A percentile compares a stretch with the other conserved stretches of the same genome.
Evolutionary conservation across 1,139 yeast genomes (phyloP).

Genomic region (Debaryomycetaceae sp.): DNA sequence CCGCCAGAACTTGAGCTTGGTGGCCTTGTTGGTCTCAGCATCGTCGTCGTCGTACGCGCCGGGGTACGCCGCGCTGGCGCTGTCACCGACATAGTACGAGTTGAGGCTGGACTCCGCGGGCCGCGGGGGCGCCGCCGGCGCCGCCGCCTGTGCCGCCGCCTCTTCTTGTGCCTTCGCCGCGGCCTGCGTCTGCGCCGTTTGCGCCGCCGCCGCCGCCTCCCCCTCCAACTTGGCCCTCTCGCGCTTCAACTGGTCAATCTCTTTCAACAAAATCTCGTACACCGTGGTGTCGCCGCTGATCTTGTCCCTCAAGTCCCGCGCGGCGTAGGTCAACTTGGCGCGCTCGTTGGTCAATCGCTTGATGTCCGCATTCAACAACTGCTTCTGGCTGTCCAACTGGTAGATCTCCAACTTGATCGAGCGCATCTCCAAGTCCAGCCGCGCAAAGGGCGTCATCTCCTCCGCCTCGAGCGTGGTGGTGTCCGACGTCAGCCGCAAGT

Average conservation of each 20-base stretch:
- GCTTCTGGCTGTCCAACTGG: conserved; percentile 30
- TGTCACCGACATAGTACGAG: too few species aligned
- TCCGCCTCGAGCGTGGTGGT: conserved; percentile 12
- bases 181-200: too few species aligned
- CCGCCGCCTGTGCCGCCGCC: too few species aligned
- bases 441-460: conserved; percentile 6
- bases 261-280: conserved; percentile 25
- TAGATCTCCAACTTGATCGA: conserved; percentile 38
- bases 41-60: conserved; percentile 20
- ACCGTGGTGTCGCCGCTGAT: conserved; percentile 20
- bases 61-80: conserved; percentile 6
- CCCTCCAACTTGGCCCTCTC: conserved; percentile 23
- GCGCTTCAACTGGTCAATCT: conserved; percentile 25
- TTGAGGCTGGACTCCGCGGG: too few species aligned
- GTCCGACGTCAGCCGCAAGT: conserved; percentile 38
- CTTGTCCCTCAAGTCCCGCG: conserved; percentile 21
- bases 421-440: conserved; percentile 30
- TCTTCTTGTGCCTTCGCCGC: too few species aligned
- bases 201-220: too few species aligned
- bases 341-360: conserved; percentile 27
- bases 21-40: conserved; percentile 40
- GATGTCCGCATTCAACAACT: conserved; percentile 25
- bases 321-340: conserved; percentile 21
- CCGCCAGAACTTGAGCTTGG: conserved; percentile 52
- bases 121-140: too few species aligned